phyloP scores from a whole-genome alignment of 371 early-diverging fungal species.

The Quaeritorhiza haematococci region DNA sequence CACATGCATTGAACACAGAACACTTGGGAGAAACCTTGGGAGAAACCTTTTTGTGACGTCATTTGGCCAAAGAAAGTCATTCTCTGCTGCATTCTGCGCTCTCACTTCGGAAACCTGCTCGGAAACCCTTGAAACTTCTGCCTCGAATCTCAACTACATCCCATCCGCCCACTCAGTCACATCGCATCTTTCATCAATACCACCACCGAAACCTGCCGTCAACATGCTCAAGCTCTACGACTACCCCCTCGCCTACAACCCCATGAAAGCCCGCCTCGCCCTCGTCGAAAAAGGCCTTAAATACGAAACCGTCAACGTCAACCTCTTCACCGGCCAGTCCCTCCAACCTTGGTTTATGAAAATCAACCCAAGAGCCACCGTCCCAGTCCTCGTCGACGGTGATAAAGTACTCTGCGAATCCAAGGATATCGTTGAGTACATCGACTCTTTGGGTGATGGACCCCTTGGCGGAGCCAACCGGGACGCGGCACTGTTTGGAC shows the following conservation, averaged over 20 bases:
- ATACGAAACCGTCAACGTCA: slow-evolving; percentile 2
- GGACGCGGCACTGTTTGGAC: neutral
- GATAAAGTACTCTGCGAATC: slow-evolving; percentile 8
- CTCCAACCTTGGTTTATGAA: slow-evolving; percentile 4
- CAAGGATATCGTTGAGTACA: neutral
- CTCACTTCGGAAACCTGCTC: too few species aligned
- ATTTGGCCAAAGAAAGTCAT: too few species aligned
- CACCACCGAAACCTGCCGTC: neutral
- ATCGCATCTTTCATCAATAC: too few species aligned
- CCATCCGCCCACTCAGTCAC: too few species aligned
- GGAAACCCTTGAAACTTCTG: too few species aligned
- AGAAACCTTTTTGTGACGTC: too few species aligned
- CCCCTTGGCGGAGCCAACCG: slow-evolving; percentile 3
- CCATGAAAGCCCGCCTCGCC: slow-evolving; percentile 2
- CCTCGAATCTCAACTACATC: too few species aligned
- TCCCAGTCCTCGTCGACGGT: slow-evolving; percentile 10
- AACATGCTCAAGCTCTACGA: slow-evolving; percentile 4
- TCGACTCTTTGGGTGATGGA: slow-evolving; percentile 8
- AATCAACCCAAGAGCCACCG: slow-evolving; percentile 7
- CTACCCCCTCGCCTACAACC: slow-evolving; percentile 7
- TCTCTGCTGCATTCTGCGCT: too few species aligned
- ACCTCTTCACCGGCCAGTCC: slow-evolving; percentile 12
- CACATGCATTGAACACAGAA: too few species aligned
- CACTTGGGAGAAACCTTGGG: too few species aligned
- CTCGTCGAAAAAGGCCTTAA: slow-evolving; percentile 4